Base-by-base conservation (phyloP, 2,329 filamentous ascomycete species). In the Davidsoniella eucalypti region DNA sequence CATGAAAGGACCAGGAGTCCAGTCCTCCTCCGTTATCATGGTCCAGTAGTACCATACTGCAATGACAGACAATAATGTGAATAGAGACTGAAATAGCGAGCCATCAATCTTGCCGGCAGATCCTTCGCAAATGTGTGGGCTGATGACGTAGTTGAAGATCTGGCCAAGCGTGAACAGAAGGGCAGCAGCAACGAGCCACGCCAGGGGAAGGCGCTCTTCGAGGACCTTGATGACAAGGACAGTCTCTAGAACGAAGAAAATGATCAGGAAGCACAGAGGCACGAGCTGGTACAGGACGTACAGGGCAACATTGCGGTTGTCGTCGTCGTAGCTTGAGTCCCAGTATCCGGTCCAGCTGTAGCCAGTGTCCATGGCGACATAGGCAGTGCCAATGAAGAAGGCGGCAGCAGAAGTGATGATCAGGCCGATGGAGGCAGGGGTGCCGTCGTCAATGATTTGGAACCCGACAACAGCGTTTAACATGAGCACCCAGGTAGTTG, bases 11-110 rank as follows among this genome's bases (percentile, higher is more conserved):
- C 71, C 68, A 65, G 75, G 73, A 16, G 88, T 87, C 92, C 92
- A 98, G 69, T 95, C 90, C 60, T 98, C 92, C 67, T 98, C 92
- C 14, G 92, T 98, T 59, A 98, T 98, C 68, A 87, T 95, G 44
- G 87, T 94, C 92, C 92, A 98, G 71, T 98, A 98, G 52, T 85
- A 65, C 88, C 92, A 98, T 56, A 95, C 68, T 66, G 78, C 78
- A 16, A 86, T 72, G 4, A 98, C 87, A 0, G 88, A 74, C 10
- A 90, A 68, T 1, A 95, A 71, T 0, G 88, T 96, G 68, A 98
- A 96, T 5, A 96, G 69, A 0, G 88, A 94, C 64, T 95, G 78
- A 64, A 98, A 98, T 1, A 98, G 67, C 5, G 90, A 79, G 46
- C 92, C 92, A 61, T 98, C 90, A 61, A 98, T 93, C 64, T 84